Conservation (phyloP, 2,329 filamentous ascomycete species). For the Beauveria brongniartii region DNA sequence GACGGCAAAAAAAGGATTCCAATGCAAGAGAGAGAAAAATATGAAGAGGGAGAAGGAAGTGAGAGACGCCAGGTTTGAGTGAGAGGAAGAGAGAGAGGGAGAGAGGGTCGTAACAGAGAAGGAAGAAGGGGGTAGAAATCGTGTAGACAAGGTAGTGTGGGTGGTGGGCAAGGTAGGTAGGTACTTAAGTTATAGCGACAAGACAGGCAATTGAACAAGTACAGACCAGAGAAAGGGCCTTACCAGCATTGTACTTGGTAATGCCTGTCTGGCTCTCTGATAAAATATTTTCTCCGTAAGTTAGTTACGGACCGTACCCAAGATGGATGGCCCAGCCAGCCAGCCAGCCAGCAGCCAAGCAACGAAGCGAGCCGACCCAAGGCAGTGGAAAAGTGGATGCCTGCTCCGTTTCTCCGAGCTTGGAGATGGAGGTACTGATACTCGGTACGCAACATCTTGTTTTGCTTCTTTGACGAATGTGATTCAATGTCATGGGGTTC, state of each 20-base stretch:
- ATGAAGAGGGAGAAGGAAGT: background rate
- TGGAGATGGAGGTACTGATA: background rate
- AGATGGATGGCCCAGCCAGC: background rate
- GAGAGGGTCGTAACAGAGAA: background rate
- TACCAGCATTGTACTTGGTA: too few species aligned
- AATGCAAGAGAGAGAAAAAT: slow-evolving; percentile 7
- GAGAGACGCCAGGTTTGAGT: slow-evolving; percentile 7
- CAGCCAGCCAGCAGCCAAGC: background rate
- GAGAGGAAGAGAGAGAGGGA: slow-evolving; percentile 1
- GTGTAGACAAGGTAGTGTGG: background rate
- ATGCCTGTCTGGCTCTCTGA: too few species aligned
- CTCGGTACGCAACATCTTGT: background rate
- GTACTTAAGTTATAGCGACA: background rate
- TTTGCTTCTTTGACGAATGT: background rate
- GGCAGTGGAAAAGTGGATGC: slow-evolving; percentile 3
- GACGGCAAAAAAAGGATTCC: background rate
- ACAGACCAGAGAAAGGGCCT: too few species aligned
- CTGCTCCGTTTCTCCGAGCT: background rate
- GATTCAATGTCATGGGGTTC: too few species aligned
- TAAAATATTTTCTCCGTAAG: too few species aligned
- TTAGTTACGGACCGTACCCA: background rate
- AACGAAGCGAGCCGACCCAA: slow-evolving; percentile 9
- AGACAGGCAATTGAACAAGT: background rate
- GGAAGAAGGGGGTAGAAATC: background rate
- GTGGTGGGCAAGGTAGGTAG: background rate